Evolutionary conservation across 169 alveolate genomes (phyloP), one percentile per base, ranked within the genome.

Genomic region (Cryptosporidium ubiquitum): DNA sequence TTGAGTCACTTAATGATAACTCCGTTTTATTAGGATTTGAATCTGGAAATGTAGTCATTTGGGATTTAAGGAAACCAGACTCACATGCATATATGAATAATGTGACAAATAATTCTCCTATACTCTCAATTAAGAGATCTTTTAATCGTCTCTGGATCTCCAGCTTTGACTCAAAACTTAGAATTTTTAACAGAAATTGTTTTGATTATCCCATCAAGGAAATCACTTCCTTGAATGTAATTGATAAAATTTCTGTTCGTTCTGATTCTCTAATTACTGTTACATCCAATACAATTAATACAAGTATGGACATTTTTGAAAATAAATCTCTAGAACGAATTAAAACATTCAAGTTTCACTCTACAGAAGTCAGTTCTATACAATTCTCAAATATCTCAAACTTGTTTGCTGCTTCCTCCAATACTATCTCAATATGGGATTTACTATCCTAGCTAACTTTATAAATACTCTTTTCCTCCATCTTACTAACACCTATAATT

Each of bases 101-200:
- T 23, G 44, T 69, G 2, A 26, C 84, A 5, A 16, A 18, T 10
- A 42, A 42, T 23, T 37, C 42, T 39, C 85, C 85, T 5, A 73
- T 73, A 55, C 18, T 73, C 16, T 73, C 70, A 0, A 73, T 73
- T 18, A 55, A 52, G 39, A 73, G 85, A 57, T 64, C 85, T 16
- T 20, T 23, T 23, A 73, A 73, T 35, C 58, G 85, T 18, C 3
- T 73, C 2, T 73, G 85, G 85, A 73, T 73, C 12, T 73, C 85
- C 3, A 35, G 39, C 31, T 73, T 55, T 51, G 52, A 58, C n/a
- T 29, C 69, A 37, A 73, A 73, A 9, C 33, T 73, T n/a, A 29
- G 52, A n/a, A 33, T 73, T 5, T 73, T 37, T 58, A 73, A 73
- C 40, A 73, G 85, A 73, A 73, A 73, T n/a, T 35, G 64, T 42